A percentile compares a stretch with the other conserved stretches of the same genome.
These are phyloP conservation scores for Cladosporium colombiae DNA, from an alignment of 2,329 filamentous ascomycete species.

Conservation along the genomic window DNA sequence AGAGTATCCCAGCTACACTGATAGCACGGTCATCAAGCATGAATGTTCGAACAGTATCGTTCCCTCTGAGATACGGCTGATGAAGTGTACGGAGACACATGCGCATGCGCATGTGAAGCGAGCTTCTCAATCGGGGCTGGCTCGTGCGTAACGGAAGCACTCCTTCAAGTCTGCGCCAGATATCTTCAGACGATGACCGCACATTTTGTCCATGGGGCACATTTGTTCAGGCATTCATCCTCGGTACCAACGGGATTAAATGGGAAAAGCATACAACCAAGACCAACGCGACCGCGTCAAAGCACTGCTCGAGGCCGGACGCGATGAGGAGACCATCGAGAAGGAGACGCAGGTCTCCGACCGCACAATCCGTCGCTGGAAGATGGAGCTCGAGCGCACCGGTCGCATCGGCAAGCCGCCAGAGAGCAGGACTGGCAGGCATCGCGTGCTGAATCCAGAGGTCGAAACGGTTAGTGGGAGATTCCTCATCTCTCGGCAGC, in stretches of 20 bases:
- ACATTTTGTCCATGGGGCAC: too few species aligned
- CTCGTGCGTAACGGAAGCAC: too few species aligned
- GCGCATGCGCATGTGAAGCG: background rate
- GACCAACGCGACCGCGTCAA: constrained; percentile 33
- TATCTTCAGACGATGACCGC: background rate
- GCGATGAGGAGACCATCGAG: constrained; percentile 40
- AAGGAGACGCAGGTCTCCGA: constrained; percentile 41
- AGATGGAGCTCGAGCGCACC: constrained; percentile 40
- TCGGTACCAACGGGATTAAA: background rate
- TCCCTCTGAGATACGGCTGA: background rate
- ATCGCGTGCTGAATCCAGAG: constrained; percentile 39
- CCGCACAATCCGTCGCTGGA: constrained; percentile 39
- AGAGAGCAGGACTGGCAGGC: constrained; percentile 39
- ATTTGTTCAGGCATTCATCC: too few species aligned
- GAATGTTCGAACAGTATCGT: background rate
- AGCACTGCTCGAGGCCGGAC: constrained; percentile 35
- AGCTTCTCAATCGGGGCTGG: background rate
- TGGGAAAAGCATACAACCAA: constrained; percentile 32
- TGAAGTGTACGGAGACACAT: background rate
- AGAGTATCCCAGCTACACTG: background rate
- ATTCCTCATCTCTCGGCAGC: too few species aligned
- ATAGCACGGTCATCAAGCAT: background rate
- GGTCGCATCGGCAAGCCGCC: constrained; percentile 42
- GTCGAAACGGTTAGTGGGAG: constrained; percentile 34
- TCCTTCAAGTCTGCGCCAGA: too few species aligned